Percentiles rank a stretch among this genome's conserved stretches.
phyloP scores from a whole-genome alignment of 495 filamentous ascomycete genomes.

The Neurospora sp. region DNA sequence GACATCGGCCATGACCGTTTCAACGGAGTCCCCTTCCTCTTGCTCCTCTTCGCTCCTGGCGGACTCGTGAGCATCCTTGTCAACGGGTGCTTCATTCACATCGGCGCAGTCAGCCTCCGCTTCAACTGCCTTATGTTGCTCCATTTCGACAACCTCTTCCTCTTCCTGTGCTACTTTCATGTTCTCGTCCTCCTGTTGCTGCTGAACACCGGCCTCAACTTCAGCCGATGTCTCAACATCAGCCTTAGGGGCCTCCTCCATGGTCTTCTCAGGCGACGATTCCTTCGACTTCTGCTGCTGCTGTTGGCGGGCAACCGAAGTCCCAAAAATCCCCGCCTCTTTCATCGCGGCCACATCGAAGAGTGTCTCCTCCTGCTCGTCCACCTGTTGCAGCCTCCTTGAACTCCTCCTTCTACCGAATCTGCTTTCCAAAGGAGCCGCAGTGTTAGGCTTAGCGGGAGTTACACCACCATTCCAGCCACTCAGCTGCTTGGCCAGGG shows the following conservation, averaged over 20 bases:
- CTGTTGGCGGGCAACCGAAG: background rate
- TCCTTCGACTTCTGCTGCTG: background rate
- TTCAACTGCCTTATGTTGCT: background rate
- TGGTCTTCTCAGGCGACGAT: background rate
- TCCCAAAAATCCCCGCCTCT: background rate
- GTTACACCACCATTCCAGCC: slow-evolving; percentile 42
- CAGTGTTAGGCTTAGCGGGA: background rate
- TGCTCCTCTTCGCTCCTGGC: slow-evolving; percentile 26
- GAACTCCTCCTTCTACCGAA: background rate
- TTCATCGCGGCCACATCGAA: background rate
- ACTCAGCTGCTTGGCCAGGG: slow-evolving; percentile 49
- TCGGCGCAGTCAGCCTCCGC: background rate
- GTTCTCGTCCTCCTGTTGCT: background rate
- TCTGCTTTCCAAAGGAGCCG: background rate
- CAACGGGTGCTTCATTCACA: slow-evolving; percentile 4
- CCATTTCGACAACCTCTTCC: background rate
- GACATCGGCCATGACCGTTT: background rate
- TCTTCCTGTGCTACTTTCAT: background rate
- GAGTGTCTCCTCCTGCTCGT: background rate
- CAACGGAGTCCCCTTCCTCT: slow-evolving; percentile 7
- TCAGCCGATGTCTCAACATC: background rate
- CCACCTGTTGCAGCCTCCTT: background rate
- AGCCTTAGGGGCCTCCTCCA: background rate
- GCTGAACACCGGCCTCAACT: background rate
- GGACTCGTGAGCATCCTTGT: slow-evolving; percentile 35